Evolutionary conservation across 495 filamentous ascomycete genomes (phyloP), one percentile per base, ranked within the genome.

Genomic region (Parachaetomium inaequale): DNA sequence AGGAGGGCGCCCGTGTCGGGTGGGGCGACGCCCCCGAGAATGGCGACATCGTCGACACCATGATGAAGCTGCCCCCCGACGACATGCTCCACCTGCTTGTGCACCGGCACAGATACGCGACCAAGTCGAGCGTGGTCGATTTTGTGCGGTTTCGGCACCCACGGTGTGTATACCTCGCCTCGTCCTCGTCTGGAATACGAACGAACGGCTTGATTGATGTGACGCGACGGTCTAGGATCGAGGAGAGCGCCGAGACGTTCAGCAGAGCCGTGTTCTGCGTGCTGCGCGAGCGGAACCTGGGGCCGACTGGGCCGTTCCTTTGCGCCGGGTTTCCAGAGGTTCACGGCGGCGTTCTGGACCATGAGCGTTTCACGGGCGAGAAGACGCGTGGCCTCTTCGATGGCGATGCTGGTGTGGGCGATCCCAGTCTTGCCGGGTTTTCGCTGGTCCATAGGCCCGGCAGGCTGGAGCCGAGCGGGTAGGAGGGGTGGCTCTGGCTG

Each of bases 21-120:
- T 78, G 76, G 75, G 72, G 74, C 14, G 68, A 67, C 0, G 25
- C 32, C 7, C 52, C 60, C 0, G 68, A 65, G n/a, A 73, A 70
- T 19, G 15, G 19, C 10, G 69, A 73, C n/a, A 63, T 60, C n/a
- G 58, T 59, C 31, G 68, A 72, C 17, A 73, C 76, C 40, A 68
- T 72, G 7, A 76, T 76, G 34, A 79, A 76, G 67, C 70, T 80
- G 2, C 53, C 51, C 11, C 78, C 78, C 0, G 67, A 71, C 2
- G 66, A 74, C 7, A 62, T 80, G 12, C 65, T 73, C 32, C 66
- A 74, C 28, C 68, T 72, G 42, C 58, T 78, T n/a, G 63, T 66
- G 14, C 55, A 66, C 11, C 68, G 63, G 31, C 63, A 73, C 42
- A 63, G 68, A 40, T 74, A 71, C 31, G 65, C 71, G 23, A 73